Conservation (phyloP, 805 yeast genomes). For the Candida nonsorbophila region DNA sequence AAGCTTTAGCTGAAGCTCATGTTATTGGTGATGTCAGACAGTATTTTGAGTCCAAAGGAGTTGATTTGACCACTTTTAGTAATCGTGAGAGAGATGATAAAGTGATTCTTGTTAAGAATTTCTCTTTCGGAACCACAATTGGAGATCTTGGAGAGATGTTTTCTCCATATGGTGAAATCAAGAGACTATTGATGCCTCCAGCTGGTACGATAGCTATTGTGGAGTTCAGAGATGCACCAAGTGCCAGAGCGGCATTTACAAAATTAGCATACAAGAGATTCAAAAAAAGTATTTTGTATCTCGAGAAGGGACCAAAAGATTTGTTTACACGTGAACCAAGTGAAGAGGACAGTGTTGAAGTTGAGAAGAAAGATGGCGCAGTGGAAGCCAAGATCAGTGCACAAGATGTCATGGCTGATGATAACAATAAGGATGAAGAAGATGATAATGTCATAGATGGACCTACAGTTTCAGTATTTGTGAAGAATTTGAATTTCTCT, state of each 20-base stretch:
- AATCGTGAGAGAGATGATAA: conserved; percentile 71
- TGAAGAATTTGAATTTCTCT: conserved; percentile 85
- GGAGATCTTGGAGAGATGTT: conserved; percentile 83
- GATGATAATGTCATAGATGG: conserved; percentile 48
- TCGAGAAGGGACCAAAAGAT: conserved; percentile 91
- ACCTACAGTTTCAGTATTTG: conserved; percentile 82
- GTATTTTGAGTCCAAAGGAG: conserved; percentile 80
- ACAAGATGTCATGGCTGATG: conserved; percentile 37
- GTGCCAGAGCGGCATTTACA: conserved; percentile 85
- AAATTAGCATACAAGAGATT: conserved; percentile 84
- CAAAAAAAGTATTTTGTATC: conserved; percentile 78
- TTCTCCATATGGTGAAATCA: conserved; percentile 70
- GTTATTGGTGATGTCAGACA: conserved; percentile 87
- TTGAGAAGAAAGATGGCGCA: conserved; percentile 25
- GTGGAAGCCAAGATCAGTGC: conserved; percentile 43
- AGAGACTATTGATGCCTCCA: conserved; percentile 87
- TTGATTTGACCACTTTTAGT: conserved; percentile 70
- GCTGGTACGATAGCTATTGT: conserved; percentile 94
- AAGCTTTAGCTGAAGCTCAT: conserved; percentile 95
- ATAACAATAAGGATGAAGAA: conserved; percentile 17
- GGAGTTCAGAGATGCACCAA: conserved; percentile 75
- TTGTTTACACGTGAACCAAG: conserved; percentile 62
- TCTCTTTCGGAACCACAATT: conserved; percentile 79
- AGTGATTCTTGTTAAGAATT: conserved; percentile 79
- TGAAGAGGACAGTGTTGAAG: conserved; percentile 25